Evolutionary conservation across 1,284 basidiomycete species (phyloP).

Genomic region (Gymnopus androsaceus): DNA sequence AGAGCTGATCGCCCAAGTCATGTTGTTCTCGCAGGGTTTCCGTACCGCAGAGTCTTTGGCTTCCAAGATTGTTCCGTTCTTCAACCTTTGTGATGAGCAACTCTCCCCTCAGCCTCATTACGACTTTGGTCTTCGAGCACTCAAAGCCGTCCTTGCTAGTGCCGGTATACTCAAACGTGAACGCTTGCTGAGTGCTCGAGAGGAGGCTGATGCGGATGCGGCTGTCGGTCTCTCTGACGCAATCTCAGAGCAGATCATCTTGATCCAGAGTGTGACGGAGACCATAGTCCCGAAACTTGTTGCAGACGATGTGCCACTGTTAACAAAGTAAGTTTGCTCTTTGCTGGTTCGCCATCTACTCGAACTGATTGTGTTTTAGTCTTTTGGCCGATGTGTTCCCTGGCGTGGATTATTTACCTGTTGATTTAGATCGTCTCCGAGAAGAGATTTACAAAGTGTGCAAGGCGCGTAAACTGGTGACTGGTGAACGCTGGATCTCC

Average conservation of each 20-base stretch:
- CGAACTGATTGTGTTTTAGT: conserved; percentile 41
- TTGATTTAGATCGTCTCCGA: conserved; percentile 84
- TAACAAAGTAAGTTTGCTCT: conserved; percentile 69
- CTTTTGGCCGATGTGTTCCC: conserved; percentile 98
- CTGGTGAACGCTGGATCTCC: conserved; percentile 88
- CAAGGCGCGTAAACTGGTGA: conserved; percentile 80
- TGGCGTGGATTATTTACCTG: conserved; percentile 88
- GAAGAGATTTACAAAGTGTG: conserved; percentile 89
- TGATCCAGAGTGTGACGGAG: conserved; percentile 99
- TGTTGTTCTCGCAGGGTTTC: conserved; percentile 99
- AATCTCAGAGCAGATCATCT: conserved; percentile 90
- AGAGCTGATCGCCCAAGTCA: conserved; percentile 98
- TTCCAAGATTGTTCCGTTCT: conserved; percentile 98
- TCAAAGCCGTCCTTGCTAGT: conserved; percentile 95
- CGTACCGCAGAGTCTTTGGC: conserved; percentile 94
- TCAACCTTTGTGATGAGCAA: conserved; percentile 97
- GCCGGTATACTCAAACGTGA: conserved; percentile 98
- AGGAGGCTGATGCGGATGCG: conserved; percentile 48
- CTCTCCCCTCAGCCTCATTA: conserved; percentile 98
- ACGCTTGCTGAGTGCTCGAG: conserved; percentile 61
- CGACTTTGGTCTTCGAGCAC: conserved; percentile 96
- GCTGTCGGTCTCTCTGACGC: conserved; percentile 64
- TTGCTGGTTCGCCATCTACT: not conserved
- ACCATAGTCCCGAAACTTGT: conserved; percentile 99
- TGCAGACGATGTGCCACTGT: conserved; percentile 93